Base-by-base conservation (phyloP, 169 alveolate genomes). In the Plasmodium adleri region DNA sequence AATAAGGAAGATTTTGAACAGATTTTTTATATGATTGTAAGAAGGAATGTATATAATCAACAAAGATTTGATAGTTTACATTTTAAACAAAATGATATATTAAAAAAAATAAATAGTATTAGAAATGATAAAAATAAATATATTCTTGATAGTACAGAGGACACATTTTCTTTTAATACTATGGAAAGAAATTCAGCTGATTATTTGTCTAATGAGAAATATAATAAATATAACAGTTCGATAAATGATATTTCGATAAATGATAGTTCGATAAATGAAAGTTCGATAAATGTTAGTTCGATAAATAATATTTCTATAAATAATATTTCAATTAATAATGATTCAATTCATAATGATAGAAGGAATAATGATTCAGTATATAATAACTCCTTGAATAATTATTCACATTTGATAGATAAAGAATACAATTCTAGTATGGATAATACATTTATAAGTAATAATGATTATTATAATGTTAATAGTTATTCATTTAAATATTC, bases 1-100 rank as follows among this genome's bases (percentile, higher is more conserved):
- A 68, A 50, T 39, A 83, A 83, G 39, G 91, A 83, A 68, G 85
- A 83, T 39, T 83, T 83, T 68, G 91, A 83, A 68, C 52, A 83
- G 20, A 54, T 83, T 63, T 83, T 83, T 83, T 68, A 54, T 62
- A 83, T 83, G 91, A 68, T 83, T 20, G 52, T 83, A 47, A 83
- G 62, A 28, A 78, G 67, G 43, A 78, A 58, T 26, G 54, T 22
- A 13, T 59, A 32, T 28, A 70, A 43, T 39, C 9, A 39, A 47
- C 50, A 13, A n/a, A 20, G 17, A 17, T 24, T 49, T 7, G 24
- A 62, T 24, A 20, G 24, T 50, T 39, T 12, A n/a, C 45, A 17
- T 12, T n/a, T 28, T 28, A 60, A 74, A 74, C 26, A 47, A 43
- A 50, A 45, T 67, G 39, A 12, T 49, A 39, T 24, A 6, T 7